A percentile compares a stretch with the other conserved stretches of the same genome.
Evolutionary conservation across 2,329 filamentous ascomycete genomes (phyloP).

Genomic region (Calonectria multiphialidica): DNA sequence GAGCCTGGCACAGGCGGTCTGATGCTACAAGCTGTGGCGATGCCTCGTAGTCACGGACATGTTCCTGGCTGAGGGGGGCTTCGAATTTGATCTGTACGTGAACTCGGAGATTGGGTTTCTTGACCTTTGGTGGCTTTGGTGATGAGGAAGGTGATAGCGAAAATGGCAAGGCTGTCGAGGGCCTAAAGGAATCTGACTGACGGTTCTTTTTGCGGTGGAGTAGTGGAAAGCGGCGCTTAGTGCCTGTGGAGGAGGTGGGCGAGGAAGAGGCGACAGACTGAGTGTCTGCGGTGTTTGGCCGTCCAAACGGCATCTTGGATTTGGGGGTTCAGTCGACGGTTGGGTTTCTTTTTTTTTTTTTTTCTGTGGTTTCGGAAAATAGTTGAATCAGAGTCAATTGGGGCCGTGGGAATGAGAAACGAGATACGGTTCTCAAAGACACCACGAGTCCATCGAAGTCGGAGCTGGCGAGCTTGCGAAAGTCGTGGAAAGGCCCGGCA

Average conservation of each 20-base stretch:
- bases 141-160: conserved; percentile 20
- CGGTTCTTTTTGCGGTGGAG: conserved; percentile 43
- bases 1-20: conserved; percentile 60
- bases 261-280: conserved; percentile 38
- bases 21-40: conserved; percentile 58
- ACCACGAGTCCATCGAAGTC: conserved; percentile 34
- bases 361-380: background rate
- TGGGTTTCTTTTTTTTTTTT: conserved; percentile 8
- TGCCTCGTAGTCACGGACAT: conserved; percentile 60
- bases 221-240: conserved; percentile 48
- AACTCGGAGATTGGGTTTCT: conserved; percentile 50
- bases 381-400: conserved; percentile 4
- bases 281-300: conserved; percentile 41
- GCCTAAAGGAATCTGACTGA: conserved; percentile 35
- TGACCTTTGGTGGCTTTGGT: conserved; percentile 26
- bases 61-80: conserved; percentile 56
- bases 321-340: conserved; percentile 13
- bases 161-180: conserved; percentile 32
- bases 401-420: conserved; percentile 5
- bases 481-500: background rate
- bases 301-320: conserved; percentile 42
- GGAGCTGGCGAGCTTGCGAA: conserved; percentile 7
- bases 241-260: conserved; percentile 39
- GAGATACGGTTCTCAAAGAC: conserved; percentile 31
- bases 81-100: conserved; percentile 61